phyloP scores from a whole-genome alignment of 257 asterid genomes.

The Nicotiana benthamiana region DNA sequence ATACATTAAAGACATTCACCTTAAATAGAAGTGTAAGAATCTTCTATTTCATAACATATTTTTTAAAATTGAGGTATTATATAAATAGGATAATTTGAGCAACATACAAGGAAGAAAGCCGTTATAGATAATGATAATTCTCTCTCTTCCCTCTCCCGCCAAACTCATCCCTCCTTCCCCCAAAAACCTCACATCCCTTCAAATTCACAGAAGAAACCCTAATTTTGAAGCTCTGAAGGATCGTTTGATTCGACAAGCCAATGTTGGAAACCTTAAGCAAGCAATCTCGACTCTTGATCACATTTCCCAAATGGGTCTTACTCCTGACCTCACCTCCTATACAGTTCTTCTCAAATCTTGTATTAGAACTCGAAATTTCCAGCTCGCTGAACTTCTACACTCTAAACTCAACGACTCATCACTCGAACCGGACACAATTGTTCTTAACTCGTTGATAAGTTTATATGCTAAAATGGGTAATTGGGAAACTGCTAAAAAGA shows the following conservation, averaged over 20 bases:
- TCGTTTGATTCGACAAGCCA: conserved; percentile 48
- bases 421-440: conserved; percentile 46
- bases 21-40: too few relatives aligned
- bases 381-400: conserved; percentile 47
- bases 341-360: conserved; percentile 86
- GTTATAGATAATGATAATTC: conserved; percentile 35
- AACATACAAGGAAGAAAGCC: neutral
- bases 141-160: conserved; percentile 36
- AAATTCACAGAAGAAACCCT: conserved; percentile 10
- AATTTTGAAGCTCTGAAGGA: conserved; percentile 50
- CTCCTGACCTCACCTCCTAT: conserved; percentile 68
- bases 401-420: conserved; percentile 39
- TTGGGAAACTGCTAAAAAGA: conserved; percentile 47
- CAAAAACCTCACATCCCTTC: conserved; percentile 17
- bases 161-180: conserved; percentile 24
- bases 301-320: conserved; percentile 43
- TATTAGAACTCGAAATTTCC: conserved; percentile 63
- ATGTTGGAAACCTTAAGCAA: conserved; percentile 48
- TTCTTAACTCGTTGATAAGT: conserved; percentile 74
- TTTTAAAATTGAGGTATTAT: neutral
- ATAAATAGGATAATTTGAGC: neutral
- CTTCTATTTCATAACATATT: too few relatives aligned
- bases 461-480: conserved; percentile 71
- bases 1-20: too few relatives aligned
- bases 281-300: conserved; percentile 71